These are phyloP conservation scores for Letharia columbiana DNA, from an alignment of 495 filamentous ascomycete genomes.

Conservation along the genomic window DNA sequence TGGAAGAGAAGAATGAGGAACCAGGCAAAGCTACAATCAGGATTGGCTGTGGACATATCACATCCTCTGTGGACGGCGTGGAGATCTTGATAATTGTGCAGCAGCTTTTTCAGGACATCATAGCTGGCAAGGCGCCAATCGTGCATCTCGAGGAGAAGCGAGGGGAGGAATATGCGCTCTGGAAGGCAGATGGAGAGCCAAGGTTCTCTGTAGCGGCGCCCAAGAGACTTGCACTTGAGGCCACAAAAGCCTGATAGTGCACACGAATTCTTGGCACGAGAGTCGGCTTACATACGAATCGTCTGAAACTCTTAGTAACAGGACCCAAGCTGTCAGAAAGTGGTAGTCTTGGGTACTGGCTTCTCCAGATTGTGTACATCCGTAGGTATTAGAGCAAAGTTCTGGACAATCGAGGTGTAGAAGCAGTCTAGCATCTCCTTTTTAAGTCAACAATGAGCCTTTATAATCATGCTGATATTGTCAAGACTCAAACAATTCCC, in stretches of 20 bases:
- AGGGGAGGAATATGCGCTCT: slow-evolving; percentile 27
- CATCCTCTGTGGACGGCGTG: slow-evolving; percentile 25
- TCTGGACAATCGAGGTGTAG: neutral
- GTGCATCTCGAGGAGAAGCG: slow-evolving; percentile 19
- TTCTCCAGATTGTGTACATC: neutral
- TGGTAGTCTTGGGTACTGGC: neutral
- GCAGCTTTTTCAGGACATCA: slow-evolving; percentile 23
- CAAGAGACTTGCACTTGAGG: slow-evolving; percentile 26
- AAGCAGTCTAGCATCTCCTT: neutral
- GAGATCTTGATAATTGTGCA: slow-evolving; percentile 25
- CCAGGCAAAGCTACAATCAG: slow-evolving; percentile 20
- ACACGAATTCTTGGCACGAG: neutral
- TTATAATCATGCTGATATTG: neutral
- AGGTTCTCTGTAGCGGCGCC: slow-evolving; percentile 28
- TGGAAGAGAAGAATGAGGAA: slow-evolving; percentile 20
- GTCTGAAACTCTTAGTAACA: neutral
- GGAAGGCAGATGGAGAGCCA: slow-evolving; percentile 23
- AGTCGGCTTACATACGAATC: no score
- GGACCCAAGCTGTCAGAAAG: neutral
- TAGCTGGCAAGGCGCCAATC: slow-evolving; percentile 25
- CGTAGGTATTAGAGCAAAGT: neutral
- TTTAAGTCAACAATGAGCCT: neutral
- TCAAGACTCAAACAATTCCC: neutral
- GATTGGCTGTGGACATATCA: slow-evolving; percentile 29
- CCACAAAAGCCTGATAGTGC: slow-evolving; percentile 10